Conservation (phyloP, 345 rosid genomes). For the Brassica rapa region DNA sequence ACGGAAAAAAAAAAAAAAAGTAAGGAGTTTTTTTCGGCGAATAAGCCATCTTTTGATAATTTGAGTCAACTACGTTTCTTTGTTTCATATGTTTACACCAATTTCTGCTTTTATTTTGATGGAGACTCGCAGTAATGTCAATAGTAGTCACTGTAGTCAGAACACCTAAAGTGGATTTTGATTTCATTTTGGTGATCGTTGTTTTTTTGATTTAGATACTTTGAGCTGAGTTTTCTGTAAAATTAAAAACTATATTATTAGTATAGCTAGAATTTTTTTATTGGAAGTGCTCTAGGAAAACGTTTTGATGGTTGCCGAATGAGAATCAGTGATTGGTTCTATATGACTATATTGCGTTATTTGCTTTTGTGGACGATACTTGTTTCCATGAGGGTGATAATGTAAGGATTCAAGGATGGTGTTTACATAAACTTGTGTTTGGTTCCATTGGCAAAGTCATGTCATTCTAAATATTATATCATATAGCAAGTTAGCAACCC, state of each 20-base stretch:
- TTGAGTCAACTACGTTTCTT: slow-evolving; percentile 19
- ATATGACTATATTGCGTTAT: not conserved
- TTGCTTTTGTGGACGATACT: not conserved
- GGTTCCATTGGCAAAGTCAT: not conserved
- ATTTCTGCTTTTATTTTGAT: not conserved
- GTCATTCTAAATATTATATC: not conserved
- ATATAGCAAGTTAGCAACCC: not conserved
- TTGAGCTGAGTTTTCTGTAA: too few species aligned
- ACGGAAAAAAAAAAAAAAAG: too few species aligned
- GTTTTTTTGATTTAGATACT: not conserved
- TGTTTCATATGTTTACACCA: not conserved
- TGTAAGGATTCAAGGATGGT: not conserved
- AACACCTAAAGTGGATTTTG: not conserved
- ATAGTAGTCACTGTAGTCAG: not conserved
- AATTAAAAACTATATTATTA: too few species aligned
- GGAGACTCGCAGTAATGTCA: not conserved
- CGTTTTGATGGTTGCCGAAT: not conserved
- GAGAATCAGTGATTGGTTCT: not conserved
- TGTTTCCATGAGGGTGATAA: not conserved
- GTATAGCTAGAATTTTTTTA: too few species aligned
- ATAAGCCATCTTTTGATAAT: slow-evolving; percentile 11
- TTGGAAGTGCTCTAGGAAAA: too few species aligned
- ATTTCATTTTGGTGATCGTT: not conserved
- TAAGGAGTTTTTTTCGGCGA: not conserved
- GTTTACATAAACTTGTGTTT: not conserved